Conservation (phyloP, 78 protist species). For the Polysphondylium violaceum region DNA sequence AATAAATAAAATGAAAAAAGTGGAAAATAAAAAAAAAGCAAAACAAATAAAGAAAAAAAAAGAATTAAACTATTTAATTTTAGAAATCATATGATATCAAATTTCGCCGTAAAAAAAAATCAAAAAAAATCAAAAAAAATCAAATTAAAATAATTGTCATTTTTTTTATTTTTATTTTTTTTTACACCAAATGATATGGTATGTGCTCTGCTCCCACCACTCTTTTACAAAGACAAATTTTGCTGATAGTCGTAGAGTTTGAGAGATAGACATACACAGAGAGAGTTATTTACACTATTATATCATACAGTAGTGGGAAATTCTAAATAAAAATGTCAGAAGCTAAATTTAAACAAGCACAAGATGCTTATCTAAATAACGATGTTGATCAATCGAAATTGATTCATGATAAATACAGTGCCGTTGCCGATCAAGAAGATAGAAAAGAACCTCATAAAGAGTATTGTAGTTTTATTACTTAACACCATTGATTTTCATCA, state of each 20-base stretch:
- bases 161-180: background rate
- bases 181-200: no score
- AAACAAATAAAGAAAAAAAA: background rate
- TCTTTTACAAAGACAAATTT: no score
- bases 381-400: constrained; percentile 27
- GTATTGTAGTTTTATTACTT: background rate
- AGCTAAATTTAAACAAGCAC: constrained; percentile 31
- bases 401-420: constrained; percentile 18
- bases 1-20: no score
- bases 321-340: background rate
- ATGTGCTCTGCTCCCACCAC: no score
- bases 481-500: background rate
- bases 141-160: background rate
- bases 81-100: background rate
- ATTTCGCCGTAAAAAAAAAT: background rate
- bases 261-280: no score
- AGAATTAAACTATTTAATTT: background rate
- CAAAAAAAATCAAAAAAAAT: background rate
- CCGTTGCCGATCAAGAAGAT: constrained; percentile 30
- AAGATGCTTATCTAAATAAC: constrained; percentile 42
- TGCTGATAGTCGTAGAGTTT: no score
- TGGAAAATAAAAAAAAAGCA: background rate
- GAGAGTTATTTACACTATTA: no score
- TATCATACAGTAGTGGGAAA: no score
- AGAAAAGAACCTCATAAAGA: constrained; percentile 78